Base-by-base conservation (phyloP, 1,284 basidiomycete species). In the Ceratobasidium theobromae region DNA sequence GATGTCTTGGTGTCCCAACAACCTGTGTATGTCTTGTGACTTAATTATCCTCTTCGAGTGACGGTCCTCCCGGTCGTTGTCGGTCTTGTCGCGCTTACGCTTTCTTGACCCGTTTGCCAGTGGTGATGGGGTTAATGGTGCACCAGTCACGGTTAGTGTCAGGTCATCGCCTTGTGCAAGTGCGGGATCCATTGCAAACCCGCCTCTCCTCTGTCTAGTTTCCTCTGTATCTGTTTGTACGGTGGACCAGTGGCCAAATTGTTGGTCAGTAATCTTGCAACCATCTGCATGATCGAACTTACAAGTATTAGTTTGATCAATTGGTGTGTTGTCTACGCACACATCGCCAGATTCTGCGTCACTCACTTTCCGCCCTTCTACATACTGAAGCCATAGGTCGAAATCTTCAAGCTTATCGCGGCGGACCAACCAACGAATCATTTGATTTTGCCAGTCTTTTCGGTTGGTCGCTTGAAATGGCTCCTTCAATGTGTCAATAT, bases 371-470 rank as follows among this genome's bases (percentile, higher is more conserved):
- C 16, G 8, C 35, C 16, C 35, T 16, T 38, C 8, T 8, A 8
- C 35, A 8, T 16, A 8, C 35, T 38, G 35, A 38, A 16, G 8
- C 16, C 8, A 53, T 1, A 35, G 30, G 12, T 11, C 8, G 25
- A 33, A 40, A 6, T 53, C 52, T 6, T 23, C 11, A 2, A 53
- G 2, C n/a, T 35, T 40, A 3, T 53, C 33, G 21, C 21, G 33
- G 9, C 21, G n/a, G 14, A 21, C 25, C 4, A 53, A 25, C 4
- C 33, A 32, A 2, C 12, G 52, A 23, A 40, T 12, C 16, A 21
- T 40, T 40, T 53, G 52, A 35, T 38, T 25, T 25, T 53, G 2
- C 52, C 52, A 53, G 2, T 53, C 52, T 16, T 53, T 53, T 33
- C 27, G n/a, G 33, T 53, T 53, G 14, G 33, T 53, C 11, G 33